Percentiles rank a stretch among this genome's conserved stretches.
phyloP scores from a whole-genome alignment of 345 rosid species.

The Eucalyptus globulus region DNA sequence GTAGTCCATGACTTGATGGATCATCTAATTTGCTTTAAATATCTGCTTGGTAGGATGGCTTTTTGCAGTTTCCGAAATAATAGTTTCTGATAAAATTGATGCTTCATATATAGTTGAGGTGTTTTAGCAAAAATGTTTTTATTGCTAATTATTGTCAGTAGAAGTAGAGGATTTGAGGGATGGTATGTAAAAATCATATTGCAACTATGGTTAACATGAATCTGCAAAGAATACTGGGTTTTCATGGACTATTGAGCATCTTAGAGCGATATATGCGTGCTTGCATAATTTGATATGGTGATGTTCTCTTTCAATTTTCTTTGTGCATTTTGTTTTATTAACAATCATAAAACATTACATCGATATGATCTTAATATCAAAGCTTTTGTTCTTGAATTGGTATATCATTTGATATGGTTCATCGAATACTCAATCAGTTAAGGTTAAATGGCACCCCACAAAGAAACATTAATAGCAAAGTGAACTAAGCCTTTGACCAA shows the following conservation, averaged over 20 bases:
- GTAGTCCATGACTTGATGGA: background rate
- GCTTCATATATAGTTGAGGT: background rate
- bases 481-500: no score
- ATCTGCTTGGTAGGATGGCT: background rate
- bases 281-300: no score
- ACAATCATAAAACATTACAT: no score
- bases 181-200: background rate
- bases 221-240: background rate
- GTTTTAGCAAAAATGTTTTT: background rate
- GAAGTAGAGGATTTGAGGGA: background rate
- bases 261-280: background rate
- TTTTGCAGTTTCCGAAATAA: background rate
- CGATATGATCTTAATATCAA: no score
- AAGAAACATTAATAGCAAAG: no score
- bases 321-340: no score
- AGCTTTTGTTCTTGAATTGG: no score
- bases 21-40: background rate
- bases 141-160: accelerated
- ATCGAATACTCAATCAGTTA: no score
- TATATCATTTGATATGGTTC: no score
- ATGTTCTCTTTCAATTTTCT: no score
- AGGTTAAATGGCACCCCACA: no score
- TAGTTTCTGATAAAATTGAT: background rate
- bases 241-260: background rate
- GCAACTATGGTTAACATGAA: background rate